A percentile compares a stretch with the other conserved stretches of the same genome.
Evolutionary conservation across 2,329 filamentous ascomycete genomes (phyloP).

Genomic region (Dactylonectria macrodidyma): DNA sequence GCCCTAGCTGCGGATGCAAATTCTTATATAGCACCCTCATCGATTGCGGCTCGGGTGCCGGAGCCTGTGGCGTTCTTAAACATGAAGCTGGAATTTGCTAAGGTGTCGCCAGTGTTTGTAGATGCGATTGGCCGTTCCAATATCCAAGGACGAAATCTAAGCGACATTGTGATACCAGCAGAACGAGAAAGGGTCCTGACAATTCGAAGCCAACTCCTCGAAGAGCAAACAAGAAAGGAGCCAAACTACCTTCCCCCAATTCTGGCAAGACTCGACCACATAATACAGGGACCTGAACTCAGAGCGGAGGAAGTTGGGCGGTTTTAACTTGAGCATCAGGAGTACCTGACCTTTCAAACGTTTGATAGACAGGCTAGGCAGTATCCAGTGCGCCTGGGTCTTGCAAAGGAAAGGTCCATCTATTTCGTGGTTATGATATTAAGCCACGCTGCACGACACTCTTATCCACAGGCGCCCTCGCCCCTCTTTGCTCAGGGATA

Average conservation of each 20-base stretch:
- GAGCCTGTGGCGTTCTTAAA: slow-evolving; percentile 73
- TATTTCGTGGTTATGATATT: slow-evolving; percentile 73
- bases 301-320: slow-evolving; percentile 66
- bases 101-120: slow-evolving; percentile 68
- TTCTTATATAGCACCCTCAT: slow-evolving; percentile 62
- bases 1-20: slow-evolving; percentile 63
- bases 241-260: slow-evolving; percentile 77
- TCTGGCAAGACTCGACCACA: slow-evolving; percentile 68
- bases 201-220: slow-evolving; percentile 68
- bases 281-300: slow-evolving; percentile 70
- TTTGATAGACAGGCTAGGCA: slow-evolving; percentile 66
- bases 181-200: slow-evolving; percentile 68
- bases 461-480: slow-evolving; percentile 61
- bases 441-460: slow-evolving; percentile 53
- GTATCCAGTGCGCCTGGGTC: slow-evolving; percentile 67
- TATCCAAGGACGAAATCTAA: slow-evolving; percentile 65
- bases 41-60: slow-evolving; percentile 57
- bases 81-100: slow-evolving; percentile 71
- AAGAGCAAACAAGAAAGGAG: slow-evolving; percentile 70
- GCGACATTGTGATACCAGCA: slow-evolving; percentile 65
- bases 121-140: slow-evolving; percentile 66
- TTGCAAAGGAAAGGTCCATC: slow-evolving; percentile 73
- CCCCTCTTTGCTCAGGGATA: slow-evolving; percentile 60
- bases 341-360: slow-evolving; percentile 68
- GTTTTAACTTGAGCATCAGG: slow-evolving; percentile 67